Evolutionary conservation across 176 grass and related monocot genomes (phyloP), one percentile per base, ranked within the genome.

Genomic region (Raddia guianensis): DNA sequence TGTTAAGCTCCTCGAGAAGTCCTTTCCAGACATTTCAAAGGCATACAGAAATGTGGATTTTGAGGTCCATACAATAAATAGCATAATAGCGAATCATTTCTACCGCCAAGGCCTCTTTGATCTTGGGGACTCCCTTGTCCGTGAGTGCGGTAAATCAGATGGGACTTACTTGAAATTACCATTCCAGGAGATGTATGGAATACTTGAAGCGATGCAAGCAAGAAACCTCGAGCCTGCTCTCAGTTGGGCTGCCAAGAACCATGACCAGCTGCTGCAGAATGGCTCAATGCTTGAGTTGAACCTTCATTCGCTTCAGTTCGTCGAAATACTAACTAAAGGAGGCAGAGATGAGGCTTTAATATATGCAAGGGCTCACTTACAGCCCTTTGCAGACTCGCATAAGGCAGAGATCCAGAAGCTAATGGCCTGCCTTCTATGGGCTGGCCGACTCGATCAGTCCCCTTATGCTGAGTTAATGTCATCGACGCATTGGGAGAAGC

Each of bases 181-280:
- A 16, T 99, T 99, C 68, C 75, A 89, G 66, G 88, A 99, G 78
- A 93, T 99, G 90, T 92, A 99, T 82, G 75, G 66, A 46, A 90
- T 93, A 60, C 88, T 98, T 45, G 86, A 90, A 80, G 84, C 92
- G 5, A 91, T 98, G 90, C 87, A 86, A 88, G 87, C n/a, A 20
- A 86, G 65, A 44, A 90, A 98, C 56, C 92, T 99, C 1, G 84
- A 89, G 35, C 90, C 90, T 60, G 96, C 92, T 3, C 86, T 98
- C 9, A 80, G 33, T 76, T 98, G 95, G 96, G 92, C 88, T 72
- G 87, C 79, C 50, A 88, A 82, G 51, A 89, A 93, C 65, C 86
- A 83, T 63, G 86, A 91, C 59, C 47, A 78, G 45, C 79, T 99
- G 45, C 40, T 82, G 9, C 88, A 90, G 59, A 84, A 89, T 89